Conservation (phyloP, 345 rosid species). For the Eucalyptus viminalis region DNA sequence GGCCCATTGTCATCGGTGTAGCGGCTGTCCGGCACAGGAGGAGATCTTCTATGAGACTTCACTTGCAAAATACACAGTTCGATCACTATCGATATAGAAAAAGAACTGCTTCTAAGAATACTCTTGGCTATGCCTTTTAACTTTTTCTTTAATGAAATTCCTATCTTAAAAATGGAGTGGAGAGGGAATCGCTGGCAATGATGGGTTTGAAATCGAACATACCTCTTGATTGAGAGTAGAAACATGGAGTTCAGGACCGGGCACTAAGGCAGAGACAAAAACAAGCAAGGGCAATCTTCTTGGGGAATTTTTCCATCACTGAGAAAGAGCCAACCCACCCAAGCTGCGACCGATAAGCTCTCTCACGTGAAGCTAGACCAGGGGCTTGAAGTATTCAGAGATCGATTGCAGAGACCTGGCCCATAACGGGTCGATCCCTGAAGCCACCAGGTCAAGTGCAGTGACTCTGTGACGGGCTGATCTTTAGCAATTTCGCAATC, state of each 20-base stretch:
- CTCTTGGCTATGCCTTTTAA: background rate
- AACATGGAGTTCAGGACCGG: constrained; percentile 13
- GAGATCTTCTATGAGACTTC: constrained; percentile 7
- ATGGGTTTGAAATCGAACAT: too few relatives aligned
- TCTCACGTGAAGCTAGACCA: too few relatives aligned
- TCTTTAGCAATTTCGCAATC: constrained; percentile 1
- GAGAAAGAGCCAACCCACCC: too few relatives aligned
- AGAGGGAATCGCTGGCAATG: too few relatives aligned
- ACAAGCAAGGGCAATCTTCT: constrained; percentile 6
- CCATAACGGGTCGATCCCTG: constrained; percentile 1
- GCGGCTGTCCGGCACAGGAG: background rate
- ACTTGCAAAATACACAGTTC: background rate
- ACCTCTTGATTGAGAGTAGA: background rate
- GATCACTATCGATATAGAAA: background rate
- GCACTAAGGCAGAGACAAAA: constrained; percentile 16
- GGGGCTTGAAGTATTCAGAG: too few relatives aligned
- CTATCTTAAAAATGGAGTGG: too few relatives aligned
- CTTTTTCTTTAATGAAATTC: background rate
- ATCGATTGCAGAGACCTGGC: too few relatives aligned
- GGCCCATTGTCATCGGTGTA: rapidly evolving
- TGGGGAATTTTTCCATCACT: too few relatives aligned
- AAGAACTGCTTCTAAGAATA: background rate
- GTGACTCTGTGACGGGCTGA: constrained; percentile 16
- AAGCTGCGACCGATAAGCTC: too few relatives aligned
- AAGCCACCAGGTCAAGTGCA: constrained; percentile 19